Percentiles rank a stretch among this genome's conserved stretches.
Evolutionary conservation across 108 stramenopile genomes (phyloP).

Genomic region (Seminavis robusta): DNA sequence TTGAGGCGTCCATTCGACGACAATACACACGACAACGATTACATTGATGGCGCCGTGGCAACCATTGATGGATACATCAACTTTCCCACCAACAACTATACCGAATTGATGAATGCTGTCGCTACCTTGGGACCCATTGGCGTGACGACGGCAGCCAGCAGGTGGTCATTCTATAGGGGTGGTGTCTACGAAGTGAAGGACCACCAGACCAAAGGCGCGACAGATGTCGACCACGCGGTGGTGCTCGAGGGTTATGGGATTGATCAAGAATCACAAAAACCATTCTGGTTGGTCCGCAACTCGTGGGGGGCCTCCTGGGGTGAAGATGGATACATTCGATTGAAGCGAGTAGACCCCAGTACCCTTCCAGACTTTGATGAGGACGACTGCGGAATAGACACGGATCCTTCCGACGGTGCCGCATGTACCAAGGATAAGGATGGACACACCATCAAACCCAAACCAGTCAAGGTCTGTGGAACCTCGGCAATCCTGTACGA

Average conservation of each 20-base stretch:
- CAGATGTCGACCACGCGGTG: constrained; percentile 81
- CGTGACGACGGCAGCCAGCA: constrained; percentile 60
- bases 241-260: constrained; percentile 83
- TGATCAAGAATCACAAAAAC: constrained; percentile 57
- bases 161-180: constrained; percentile 57
- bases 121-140: constrained; percentile 76
- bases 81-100: constrained; percentile 77
- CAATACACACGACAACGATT: not conserved
- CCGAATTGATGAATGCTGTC: constrained; percentile 75
- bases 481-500: constrained; percentile 71
- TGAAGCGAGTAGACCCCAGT: constrained; percentile 54
- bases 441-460: constrained; percentile 36
- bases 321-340: constrained; percentile 78
- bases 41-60: constrained; percentile 49
- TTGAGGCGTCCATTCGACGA: not conserved
- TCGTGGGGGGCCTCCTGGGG: constrained; percentile 84
- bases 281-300: constrained; percentile 84
- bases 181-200: constrained; percentile 28
- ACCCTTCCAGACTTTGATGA: constrained; percentile 39
- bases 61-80: constrained; percentile 66
- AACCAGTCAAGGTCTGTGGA: constrained; percentile 72
- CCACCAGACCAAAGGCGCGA: not conserved
- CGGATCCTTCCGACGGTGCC: constrained; percentile 66
- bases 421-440: constrained; percentile 71
- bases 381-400: constrained; percentile 59